Evolutionary conservation across 2,329 filamentous ascomycete species (phyloP).

Genomic region (Xylaria sp.): DNA sequence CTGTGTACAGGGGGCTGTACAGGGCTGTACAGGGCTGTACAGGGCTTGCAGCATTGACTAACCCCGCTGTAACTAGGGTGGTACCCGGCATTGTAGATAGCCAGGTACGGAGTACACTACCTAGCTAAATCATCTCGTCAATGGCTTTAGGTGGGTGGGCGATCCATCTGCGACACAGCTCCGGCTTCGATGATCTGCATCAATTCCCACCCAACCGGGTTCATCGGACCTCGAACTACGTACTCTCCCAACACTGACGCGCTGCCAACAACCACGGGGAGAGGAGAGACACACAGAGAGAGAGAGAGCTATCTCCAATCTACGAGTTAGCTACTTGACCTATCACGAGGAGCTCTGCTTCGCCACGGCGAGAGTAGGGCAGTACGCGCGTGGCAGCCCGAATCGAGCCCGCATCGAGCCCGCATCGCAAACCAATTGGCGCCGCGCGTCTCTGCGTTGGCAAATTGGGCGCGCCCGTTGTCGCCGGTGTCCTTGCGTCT

Average conservation of each 20-base stretch:
- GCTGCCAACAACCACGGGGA: not conserved
- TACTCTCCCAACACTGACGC: not conserved
- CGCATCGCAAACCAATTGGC: slow-evolving; percentile 24
- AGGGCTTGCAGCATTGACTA: not conserved
- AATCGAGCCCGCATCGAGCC: not conserved
- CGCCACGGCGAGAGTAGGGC: not conserved
- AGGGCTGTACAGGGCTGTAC: not conserved
- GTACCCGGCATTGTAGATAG: not conserved
- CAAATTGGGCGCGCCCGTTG: slow-evolving; percentile 34
- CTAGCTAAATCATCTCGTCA: slow-evolving; percentile 6
- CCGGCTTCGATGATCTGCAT: slow-evolving; percentile 27
- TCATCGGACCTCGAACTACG: not conserved
- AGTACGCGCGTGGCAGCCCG: slow-evolving; percentile 31
- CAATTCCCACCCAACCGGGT: slow-evolving; percentile 20
- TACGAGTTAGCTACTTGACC: no score
- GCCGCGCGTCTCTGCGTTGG: slow-evolving; percentile 33
- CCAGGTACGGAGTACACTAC: not conserved
- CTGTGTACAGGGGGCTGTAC: not conserved
- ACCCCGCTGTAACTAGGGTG: slow-evolving; percentile 3
- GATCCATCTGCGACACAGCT: slow-evolving; percentile 20
- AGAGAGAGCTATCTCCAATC: no score
- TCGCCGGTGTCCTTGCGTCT: slow-evolving; percentile 1
- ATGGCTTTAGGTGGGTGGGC: slow-evolving; percentile 17
- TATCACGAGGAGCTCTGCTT: slow-evolving; percentile 22
- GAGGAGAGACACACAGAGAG: no score